phyloP scores from a whole-genome alignment of 2,329 filamentous ascomycete species.

The Aspergillus tubingensis region DNA sequence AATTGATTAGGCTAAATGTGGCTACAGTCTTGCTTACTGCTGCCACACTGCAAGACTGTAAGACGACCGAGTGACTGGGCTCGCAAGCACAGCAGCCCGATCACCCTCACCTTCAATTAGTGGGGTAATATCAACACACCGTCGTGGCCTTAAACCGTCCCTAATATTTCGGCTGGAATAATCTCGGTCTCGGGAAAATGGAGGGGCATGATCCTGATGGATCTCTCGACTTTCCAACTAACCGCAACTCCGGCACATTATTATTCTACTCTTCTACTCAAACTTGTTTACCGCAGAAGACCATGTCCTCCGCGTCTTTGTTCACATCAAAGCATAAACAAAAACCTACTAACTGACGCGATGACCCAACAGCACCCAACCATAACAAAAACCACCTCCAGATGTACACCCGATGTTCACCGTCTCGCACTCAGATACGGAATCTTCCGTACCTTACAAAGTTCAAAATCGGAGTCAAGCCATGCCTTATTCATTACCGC shows the following conservation, averaged over 20 bases:
- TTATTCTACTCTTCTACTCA: neutral
- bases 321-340: neutral
- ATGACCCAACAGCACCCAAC: neutral
- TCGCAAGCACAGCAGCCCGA: neutral
- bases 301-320: neutral
- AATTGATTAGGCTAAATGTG: neutral
- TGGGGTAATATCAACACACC: neutral
- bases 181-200: constrained; percentile 12
- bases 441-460: neutral
- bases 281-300: constrained; percentile 1
- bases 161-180: constrained; percentile 9
- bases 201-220: constrained; percentile 14
- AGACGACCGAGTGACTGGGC: neutral
- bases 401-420: neutral
- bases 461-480: neutral
- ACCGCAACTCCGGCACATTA: neutral
- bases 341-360: neutral
- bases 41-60: neutral
- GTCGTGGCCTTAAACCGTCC: constrained; percentile 1
- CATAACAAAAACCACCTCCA: neutral
- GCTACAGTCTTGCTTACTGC: neutral
- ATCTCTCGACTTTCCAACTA: constrained; percentile 8
- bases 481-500: neutral
- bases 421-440: neutral
- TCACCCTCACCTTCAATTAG: neutral